phyloP scores from a whole-genome alignment of 495 filamentous ascomycete genomes.

The Sabuloglossum arenarium region DNA sequence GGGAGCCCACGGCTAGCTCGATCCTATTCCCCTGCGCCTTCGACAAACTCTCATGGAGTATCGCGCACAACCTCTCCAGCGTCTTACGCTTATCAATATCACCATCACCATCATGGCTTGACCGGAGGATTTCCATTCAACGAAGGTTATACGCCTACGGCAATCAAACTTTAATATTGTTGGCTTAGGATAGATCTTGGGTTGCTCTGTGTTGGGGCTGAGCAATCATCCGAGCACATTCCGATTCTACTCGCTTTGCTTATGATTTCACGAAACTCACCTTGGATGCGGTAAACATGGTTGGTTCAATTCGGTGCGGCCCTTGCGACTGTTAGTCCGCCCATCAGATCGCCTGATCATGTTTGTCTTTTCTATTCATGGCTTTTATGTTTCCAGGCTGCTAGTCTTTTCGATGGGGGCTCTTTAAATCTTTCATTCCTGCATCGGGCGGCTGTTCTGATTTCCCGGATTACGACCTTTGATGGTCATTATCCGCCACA shows the following conservation, averaged over 20 bases:
- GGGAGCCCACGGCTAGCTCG: conserved; percentile 14
- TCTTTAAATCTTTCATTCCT: neutral
- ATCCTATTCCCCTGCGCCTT: conserved; percentile 12
- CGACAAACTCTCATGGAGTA: conserved; percentile 6
- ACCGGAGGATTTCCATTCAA: neutral
- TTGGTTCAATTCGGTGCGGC: neutral
- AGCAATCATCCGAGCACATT: neutral
- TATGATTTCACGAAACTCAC: neutral
- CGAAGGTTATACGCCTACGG: neutral
- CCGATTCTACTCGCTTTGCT: neutral
- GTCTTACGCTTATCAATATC: conserved; percentile 20
- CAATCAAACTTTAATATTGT: neutral
- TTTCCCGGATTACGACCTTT: neutral
- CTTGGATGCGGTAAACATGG: neutral
- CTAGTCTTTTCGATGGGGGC: neutral
- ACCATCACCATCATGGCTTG: neutral
- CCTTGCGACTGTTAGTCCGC: neutral
- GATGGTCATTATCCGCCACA: neutral
- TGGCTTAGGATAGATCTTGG: neutral
- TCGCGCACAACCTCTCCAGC: conserved; percentile 19
- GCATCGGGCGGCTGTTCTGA: neutral
- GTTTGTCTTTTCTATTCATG: neutral
- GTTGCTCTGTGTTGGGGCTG: neutral
- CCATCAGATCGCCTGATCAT: neutral
- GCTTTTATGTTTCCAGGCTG: neutral